Evolutionary conservation across 176 grass and related monocot species (phyloP).

Genomic region (Eleusine indica): DNA sequence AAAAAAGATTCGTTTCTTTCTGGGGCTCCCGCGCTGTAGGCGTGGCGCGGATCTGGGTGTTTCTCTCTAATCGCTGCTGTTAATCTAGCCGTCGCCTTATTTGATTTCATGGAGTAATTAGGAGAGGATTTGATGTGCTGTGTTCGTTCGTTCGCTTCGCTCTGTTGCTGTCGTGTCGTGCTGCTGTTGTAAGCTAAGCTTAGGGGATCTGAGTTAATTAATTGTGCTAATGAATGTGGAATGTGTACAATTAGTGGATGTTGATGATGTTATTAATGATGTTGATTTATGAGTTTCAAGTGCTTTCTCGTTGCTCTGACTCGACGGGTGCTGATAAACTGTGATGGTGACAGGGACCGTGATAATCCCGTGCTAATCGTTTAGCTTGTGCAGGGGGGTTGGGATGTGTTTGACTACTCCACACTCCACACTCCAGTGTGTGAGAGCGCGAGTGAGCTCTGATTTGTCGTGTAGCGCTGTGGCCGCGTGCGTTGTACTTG

Average conservation of each 20-base stretch:
- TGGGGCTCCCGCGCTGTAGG: neutral
- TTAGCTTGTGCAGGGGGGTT: neutral
- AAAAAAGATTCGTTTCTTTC: neutral
- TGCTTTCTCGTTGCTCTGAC: neutral
- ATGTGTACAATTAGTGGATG: constrained; percentile 44
- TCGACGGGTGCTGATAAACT: neutral
- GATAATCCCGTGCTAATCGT: neutral
- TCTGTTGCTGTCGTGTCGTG: neutral
- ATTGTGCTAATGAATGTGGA: constrained; percentile 28
- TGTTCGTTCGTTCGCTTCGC: neutral
- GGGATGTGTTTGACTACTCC: neutral
- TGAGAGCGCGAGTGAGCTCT: neutral
- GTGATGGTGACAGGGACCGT: neutral
- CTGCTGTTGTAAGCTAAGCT: constrained; percentile 21
- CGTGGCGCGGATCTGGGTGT: neutral
- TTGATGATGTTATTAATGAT: constrained; percentile 13
- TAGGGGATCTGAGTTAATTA: neutral
- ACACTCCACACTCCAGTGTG: neutral
- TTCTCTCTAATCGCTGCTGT: constrained; percentile 30
- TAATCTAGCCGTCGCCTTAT: constrained; percentile 21
- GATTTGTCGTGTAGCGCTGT: neutral
- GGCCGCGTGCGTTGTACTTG: constrained; percentile 13
- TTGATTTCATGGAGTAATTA: constrained; percentile 37
- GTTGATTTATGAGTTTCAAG: constrained; percentile 19
- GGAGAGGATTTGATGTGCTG: constrained; percentile 23